Percentiles rank a stretch among this genome's conserved stretches.
phyloP scores from a whole-genome alignment of 306 rosid genomes.

The Prunus mongolica region DNA sequence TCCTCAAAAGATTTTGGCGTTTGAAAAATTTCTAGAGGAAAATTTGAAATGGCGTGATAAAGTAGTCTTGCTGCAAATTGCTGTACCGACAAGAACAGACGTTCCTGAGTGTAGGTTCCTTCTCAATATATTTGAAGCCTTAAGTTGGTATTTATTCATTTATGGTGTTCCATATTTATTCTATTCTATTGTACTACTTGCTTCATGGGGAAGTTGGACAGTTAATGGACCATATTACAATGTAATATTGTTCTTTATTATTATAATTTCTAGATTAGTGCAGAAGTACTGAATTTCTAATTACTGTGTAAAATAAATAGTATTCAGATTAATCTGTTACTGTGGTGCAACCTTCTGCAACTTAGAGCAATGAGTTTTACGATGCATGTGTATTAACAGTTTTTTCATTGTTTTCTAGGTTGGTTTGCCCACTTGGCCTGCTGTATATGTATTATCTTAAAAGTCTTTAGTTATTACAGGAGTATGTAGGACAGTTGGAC shows the following conservation, averaged over 20 bases:
- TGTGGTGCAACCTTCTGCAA: too few relatives aligned
- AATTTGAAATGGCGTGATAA: constrained; percentile 83
- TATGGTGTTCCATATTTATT: neutral
- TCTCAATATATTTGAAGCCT: neutral
- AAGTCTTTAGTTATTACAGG: neutral
- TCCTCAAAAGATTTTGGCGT: constrained; percentile 90
- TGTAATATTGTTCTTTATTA: neutral
- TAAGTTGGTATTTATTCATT: neutral
- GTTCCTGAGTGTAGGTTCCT: constrained; percentile 77
- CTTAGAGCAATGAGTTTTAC: too few relatives aligned
- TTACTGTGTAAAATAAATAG: too few relatives aligned
- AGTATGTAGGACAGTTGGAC: neutral
- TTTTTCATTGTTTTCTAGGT: too few relatives aligned
- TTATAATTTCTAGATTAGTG: too few relatives aligned
- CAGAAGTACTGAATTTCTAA: neutral
- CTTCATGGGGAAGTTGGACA: neutral
- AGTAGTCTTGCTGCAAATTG: constrained; percentile 95
- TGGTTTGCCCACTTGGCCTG: neutral
- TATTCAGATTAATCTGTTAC: too few relatives aligned
- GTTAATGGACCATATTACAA: neutral
- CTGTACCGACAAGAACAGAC: constrained; percentile 94
- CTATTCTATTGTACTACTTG: neutral
- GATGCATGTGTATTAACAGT: too few relatives aligned
- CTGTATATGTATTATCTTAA: neutral
- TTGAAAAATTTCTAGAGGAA: constrained; percentile 92